phyloP scores from a whole-genome alignment of 2,329 filamentous ascomycete genomes.

The Trichoderma arundinaceum region DNA sequence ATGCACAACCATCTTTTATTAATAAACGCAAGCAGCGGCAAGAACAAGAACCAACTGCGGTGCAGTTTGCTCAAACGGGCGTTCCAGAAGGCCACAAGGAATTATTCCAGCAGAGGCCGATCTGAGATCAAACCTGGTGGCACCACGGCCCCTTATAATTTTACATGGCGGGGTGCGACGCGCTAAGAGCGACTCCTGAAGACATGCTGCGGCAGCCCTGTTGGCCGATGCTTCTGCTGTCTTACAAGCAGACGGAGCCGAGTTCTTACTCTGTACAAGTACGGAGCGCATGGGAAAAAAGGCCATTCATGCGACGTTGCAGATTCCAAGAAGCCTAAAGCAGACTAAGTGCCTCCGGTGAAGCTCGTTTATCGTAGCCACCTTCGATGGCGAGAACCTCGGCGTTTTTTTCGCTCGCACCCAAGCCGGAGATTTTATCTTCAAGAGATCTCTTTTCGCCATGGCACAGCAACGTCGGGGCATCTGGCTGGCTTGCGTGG shows the following conservation, averaged over 20 bases:
- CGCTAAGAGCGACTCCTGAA: conserved; percentile 27
- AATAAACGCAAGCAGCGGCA: no score
- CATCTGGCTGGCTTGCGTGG: not conserved
- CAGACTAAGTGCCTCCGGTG: not conserved
- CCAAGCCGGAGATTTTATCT: not conserved
- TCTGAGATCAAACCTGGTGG: conserved; percentile 29
- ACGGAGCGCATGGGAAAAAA: not conserved
- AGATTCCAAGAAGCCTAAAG: not conserved
- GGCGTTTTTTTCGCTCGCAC: not conserved
- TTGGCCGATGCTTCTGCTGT: conserved; percentile 12
- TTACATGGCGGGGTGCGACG: conserved; percentile 26
- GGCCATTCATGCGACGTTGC: conserved; percentile 2
- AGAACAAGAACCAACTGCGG: not conserved
- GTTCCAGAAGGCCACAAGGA: conserved; percentile 9
- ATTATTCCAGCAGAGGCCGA: conserved; percentile 1
- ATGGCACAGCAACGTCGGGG: not conserved
- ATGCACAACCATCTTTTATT: no score
- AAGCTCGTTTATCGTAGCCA: conserved; percentile 11
- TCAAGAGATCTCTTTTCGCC: no score
- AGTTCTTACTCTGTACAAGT: conserved; percentile 2
- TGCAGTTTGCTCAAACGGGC: not conserved
- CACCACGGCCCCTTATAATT: conserved; percentile 21
- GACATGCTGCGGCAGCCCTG: conserved; percentile 19
- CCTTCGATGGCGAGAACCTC: not conserved
- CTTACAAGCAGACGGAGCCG: not conserved